Base-by-base conservation (phyloP, 345 rosid genomes). In the Mercurialis annua region DNA sequence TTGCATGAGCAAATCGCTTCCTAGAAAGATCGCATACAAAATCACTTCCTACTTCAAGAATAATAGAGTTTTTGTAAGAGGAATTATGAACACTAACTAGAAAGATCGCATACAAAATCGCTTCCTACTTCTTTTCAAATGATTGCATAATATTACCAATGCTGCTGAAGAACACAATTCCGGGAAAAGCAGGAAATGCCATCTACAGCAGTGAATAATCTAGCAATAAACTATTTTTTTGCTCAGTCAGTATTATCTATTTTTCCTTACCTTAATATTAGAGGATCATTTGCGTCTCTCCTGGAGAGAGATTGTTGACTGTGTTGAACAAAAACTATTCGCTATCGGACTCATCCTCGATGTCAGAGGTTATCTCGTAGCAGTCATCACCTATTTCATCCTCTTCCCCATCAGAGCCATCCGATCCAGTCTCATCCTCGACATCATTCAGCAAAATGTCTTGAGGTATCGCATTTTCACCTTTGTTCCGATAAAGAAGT, bases 401-500 rank as follows among this genome's bases (percentile, higher is more conserved):
- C 69, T 85, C 88, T 73, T 85, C 96, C 62, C 77, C 86, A 65
- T 76, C 92, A 4, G 62, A 64, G 46, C 82, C 92, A 53, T 76
- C 81, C 33, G 27, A 66, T 17, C 64, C 87, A 4, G 50, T 33
- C 49, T 71, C 82, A 57, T 75, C 80, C 50, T 71, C 80, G 14
- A 71, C 55, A 61, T 76, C 66, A n/a, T 80, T 74, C 8, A 82
- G 69, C 74, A 83, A 73, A 69, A 82, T 56, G 16, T 84, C 85
- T 56, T 77, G 78, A 65, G 87, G 76, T 59, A 87, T 72, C 83
- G 83, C 62, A 54, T 81, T 77, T 26, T 62, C 68, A 64, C 91
- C 99, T 84, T 81, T 87, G 67, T 81, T 82, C 23, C 95, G 80
- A 70, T 91, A 86, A 68, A 91, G 83, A 71, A 89, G 85, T 62